Evolutionary conservation across 225 moss, liverwort and hornwort species (phyloP), one percentile per base, ranked within the genome.

Genomic region (Anthoceros angustus): DNA sequence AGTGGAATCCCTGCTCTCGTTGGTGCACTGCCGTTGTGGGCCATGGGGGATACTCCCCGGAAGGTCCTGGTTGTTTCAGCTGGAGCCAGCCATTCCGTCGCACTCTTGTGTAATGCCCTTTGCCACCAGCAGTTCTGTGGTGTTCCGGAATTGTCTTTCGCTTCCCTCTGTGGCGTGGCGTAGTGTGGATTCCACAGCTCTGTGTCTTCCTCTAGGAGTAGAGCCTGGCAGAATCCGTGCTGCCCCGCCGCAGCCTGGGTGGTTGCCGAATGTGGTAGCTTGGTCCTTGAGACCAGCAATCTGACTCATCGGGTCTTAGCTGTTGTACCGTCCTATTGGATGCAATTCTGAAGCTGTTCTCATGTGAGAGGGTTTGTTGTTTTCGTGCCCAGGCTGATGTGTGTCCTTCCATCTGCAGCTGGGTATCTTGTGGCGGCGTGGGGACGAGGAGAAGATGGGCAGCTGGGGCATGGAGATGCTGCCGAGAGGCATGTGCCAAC

Each of bases 371-470:
- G 12, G 0, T 43, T 48, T 4, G 21, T 3, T 66, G 10, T 26
- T 39, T 42, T 7, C 0, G n/a, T 16, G 5, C 63, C 10, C 16
- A 42, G 1, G 45, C 20, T 16, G 16, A 24, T 39, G 26, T 39
- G 4, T 39, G 23, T 63, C 21, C 25, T 43, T 42, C 38, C 38
- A 62, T 23, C 38, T 45, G 68, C 79, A 93, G 93, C 80, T 67
- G 87, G 83, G 12, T 84, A 76, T 49, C 39, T 70, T n/a, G 87
- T 93, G 48, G 90, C 87, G 72, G 80, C 93, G 8, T 93, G 93
- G 93, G 93, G 93, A 7, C 86, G 93, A 39, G 93, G 93, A 42
- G 93, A 93, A 70, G 93, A 93, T 70, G 93, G 93, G 40, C 93
- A 93, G 77, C 83, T 90, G 62, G 93, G 93, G 63, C 93, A 93